Percentiles rank a stretch among this genome's conserved stretches.
Evolutionary conservation across 371 early-diverging fungal species (phyloP).

Genomic region (Mucor irregularis): DNA sequence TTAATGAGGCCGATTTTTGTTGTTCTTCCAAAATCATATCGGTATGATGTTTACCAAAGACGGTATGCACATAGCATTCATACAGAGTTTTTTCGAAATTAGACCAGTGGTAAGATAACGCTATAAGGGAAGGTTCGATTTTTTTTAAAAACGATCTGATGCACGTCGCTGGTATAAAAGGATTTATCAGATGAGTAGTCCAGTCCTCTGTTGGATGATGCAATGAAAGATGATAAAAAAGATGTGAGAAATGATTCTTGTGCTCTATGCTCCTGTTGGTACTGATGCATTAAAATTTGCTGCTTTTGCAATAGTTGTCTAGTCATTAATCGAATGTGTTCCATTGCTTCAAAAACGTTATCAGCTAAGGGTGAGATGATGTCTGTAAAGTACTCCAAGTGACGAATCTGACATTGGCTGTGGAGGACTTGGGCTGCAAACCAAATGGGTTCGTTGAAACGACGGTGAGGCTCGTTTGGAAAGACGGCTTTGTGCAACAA

Average conservation of each 20-base stretch:
- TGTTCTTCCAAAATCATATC: background rate
- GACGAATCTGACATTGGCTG: constrained; percentile 19
- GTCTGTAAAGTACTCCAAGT: constrained; percentile 13
- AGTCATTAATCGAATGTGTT: background rate
- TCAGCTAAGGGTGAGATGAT: constrained; percentile 3
- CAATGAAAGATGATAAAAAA: background rate
- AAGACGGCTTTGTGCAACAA: constrained; percentile 20
- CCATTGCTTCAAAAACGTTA: constrained; percentile 1
- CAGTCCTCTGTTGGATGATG: too few relatives aligned
- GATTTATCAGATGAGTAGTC: too few relatives aligned
- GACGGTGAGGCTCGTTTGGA: background rate
- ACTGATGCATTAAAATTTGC: background rate
- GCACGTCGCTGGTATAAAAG: background rate
- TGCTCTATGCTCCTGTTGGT: background rate
- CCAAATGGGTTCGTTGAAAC: constrained; percentile 28
- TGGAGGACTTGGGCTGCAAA: constrained; percentile 32
- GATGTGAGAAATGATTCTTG: background rate
- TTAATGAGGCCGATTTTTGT: background rate
- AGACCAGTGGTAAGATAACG: constrained; percentile 12
- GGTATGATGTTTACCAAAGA: constrained; percentile 18
- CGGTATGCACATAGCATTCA: constrained; percentile 18
- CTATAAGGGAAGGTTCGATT: background rate
- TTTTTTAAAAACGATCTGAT: background rate
- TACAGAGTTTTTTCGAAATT: constrained; percentile 27
- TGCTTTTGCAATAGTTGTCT: constrained; percentile 3